Evolutionary conservation across 2,329 filamentous ascomycete species (phyloP).

Genomic region (Thielaviopsis euricoi): DNA sequence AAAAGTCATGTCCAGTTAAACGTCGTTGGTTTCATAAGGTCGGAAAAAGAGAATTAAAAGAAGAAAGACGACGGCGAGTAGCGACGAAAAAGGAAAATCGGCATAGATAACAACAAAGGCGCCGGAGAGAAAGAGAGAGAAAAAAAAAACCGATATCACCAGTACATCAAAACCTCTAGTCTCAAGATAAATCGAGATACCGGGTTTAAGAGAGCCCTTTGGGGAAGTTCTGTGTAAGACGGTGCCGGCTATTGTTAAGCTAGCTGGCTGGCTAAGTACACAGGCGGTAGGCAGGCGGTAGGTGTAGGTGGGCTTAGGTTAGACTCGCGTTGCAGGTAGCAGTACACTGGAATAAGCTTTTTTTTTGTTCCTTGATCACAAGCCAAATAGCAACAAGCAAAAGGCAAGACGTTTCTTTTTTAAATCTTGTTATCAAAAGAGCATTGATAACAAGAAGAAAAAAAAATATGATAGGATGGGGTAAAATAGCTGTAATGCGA

Average conservation of each 20-base stretch:
- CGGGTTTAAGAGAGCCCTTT: neutral
- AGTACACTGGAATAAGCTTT: neutral
- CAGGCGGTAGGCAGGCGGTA: too few species aligned
- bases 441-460: conserved; percentile 4
- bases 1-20: neutral
- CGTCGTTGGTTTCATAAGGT: neutral
- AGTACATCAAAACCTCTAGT: neutral
- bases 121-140: too few species aligned
- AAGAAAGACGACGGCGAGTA: neutral
- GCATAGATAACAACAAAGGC: neutral
- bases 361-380: neutral
- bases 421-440: neutral
- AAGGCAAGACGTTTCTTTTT: neutral
- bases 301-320: neutral
- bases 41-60: neutral
- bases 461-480: neutral
- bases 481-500: neutral
- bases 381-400: neutral
- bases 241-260: neutral
- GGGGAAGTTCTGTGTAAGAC: neutral
- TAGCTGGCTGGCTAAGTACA: too few species aligned
- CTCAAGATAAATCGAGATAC: neutral
- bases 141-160: neutral
- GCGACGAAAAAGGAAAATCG: neutral
- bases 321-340: neutral